Conservation (phyloP, 164 flowering plant species). For the Stephania yunnanensis region DNA sequence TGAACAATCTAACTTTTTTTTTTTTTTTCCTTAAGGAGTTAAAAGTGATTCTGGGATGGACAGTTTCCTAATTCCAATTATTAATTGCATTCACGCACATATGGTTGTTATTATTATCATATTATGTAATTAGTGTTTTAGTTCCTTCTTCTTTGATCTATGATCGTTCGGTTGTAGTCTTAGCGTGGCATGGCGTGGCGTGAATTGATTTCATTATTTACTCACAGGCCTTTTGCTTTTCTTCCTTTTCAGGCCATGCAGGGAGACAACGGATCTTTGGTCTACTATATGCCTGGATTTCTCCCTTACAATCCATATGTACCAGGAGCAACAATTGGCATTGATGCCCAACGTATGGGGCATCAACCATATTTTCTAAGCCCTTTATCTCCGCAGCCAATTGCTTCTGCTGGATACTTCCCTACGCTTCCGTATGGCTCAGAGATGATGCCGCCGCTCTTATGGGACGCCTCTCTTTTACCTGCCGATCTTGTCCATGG, state of each 20-base stretch:
- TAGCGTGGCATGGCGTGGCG: too few species aligned
- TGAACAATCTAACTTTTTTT: neutral
- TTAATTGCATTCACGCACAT: too few species aligned
- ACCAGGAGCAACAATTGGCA: slow-evolving; percentile 33
- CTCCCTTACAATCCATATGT: slow-evolving; percentile 30
- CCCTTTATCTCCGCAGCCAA: slow-evolving; percentile 27
- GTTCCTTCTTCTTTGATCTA: too few species aligned
- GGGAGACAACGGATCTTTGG: slow-evolving; percentile 44
- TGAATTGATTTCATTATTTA: neutral
- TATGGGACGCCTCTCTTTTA: slow-evolving; percentile 39
- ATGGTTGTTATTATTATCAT: too few species aligned
- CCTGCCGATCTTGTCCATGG: slow-evolving; percentile 29
- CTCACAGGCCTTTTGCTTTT: neutral
- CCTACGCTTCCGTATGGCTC: slow-evolving; percentile 36
- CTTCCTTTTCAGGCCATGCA: slow-evolving; percentile 31
- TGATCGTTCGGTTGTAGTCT: too few species aligned
- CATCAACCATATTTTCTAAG: slow-evolving; percentile 33
- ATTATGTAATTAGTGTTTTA: too few species aligned
- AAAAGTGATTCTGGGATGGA: too few species aligned
- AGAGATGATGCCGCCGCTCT: slow-evolving; percentile 30
- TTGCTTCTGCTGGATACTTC: slow-evolving; percentile 33
- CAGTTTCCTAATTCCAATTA: too few species aligned
- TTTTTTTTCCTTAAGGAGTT: too few species aligned
- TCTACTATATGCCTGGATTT: slow-evolving; percentile 38
- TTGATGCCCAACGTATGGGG: slow-evolving; percentile 41